Evolutionary conservation across 129 eudicot species (phyloP), one percentile per base, ranked within the genome.

Genomic region (Smallanthus sonchifolius): DNA sequence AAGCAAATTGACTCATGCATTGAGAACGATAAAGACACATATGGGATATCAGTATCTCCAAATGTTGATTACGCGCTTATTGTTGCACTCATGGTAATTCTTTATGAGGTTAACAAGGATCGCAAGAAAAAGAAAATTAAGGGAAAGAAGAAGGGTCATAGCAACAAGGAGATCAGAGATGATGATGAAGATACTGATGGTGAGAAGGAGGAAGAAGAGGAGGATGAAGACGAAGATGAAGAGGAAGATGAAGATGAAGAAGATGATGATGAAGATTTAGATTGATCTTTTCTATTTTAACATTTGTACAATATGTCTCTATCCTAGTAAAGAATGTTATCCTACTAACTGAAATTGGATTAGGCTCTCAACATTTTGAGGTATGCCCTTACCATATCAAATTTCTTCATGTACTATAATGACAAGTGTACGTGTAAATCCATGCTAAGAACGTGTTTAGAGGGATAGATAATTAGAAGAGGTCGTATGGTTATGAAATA

Each of bases 81-180:
- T 8, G 73, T 71, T n/a, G 56, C 77, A 4, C 52, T 78, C 65
- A 49, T 78, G 72, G 72, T 78, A 7, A 78, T 78, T 78, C 77
- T 61, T 37, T 70, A 70, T 28, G 77, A 78, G 65, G 77, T 78
- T 35, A 65, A 78, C 65, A 78, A 78, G 73, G 77, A 70, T 63
- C 77, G 67, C 38, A 78, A 39, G 39, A 71, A 51, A 51, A 70
- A 30, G 59, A 78, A 78, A 52, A 62, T 62, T 36, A 71, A 62
- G 36, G 72, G 66, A 70, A 70, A 47, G 66, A 70, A 10, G 66
- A 78, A 62, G 48, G n/a, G 43, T 71, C 13, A 67, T 16, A 37
- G 72, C 51, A 71, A 20, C 16, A 78, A 10, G 28, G 82, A 70
- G 5, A 61, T 5, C 15, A 47, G 0, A 70, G 82, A 61, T 59